phyloP scores from a whole-genome alignment of 164 flowering plant genomes.

The Paratinospora sagittata region DNA sequence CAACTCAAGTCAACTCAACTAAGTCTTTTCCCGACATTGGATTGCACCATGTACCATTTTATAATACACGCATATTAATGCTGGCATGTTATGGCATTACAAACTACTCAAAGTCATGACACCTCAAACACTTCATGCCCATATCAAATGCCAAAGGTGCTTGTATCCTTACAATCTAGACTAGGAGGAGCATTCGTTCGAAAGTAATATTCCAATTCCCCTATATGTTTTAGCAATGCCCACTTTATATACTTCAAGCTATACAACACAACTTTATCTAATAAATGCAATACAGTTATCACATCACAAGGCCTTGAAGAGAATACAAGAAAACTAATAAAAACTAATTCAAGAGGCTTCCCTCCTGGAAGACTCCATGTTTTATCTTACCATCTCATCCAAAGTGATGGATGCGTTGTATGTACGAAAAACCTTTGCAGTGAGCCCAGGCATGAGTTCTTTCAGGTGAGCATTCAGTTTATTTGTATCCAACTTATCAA shows the following conservation, averaged over 20 bases:
- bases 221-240: no score
- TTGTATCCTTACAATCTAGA: no score
- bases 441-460: constrained; percentile 98
- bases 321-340: neutral
- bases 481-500: constrained; percentile 82
- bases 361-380: neutral
- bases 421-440: constrained; percentile 99
- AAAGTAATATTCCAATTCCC: no score
- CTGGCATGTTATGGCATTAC: neutral
- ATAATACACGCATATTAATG: neutral
- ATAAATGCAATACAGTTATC: neutral
- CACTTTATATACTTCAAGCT: no score
- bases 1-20: no score
- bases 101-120: neutral
- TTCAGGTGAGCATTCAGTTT: constrained; percentile 94
- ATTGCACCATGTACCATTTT: neutral
- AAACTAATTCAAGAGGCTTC: neutral
- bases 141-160: neutral
- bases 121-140: neutral
- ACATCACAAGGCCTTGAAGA: neutral
- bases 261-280: neutral
- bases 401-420: constrained; percentile 96
- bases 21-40: no score
- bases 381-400: constrained; percentile 74
- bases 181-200: no score